Base-by-base conservation (phyloP, 176 grass and related monocot genomes). In the Carex myosuroides region DNA sequence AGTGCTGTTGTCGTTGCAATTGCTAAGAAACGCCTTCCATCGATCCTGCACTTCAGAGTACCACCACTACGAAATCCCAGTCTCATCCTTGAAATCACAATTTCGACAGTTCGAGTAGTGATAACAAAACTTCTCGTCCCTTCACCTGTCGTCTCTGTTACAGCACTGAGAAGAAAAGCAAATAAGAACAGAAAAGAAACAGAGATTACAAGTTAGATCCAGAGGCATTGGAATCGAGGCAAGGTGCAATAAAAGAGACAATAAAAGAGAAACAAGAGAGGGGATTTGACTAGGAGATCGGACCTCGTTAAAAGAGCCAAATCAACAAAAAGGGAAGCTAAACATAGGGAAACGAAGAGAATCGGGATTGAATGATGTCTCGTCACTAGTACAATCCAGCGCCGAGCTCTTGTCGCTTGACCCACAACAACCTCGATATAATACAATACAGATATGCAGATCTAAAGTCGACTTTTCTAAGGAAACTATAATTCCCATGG, bases 331-430 rank as follows among this genome's bases (percentile, higher is more conserved):
- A 32, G n/a, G 80, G 60, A 0, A 66, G 35, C 57, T 39, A 64
- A 44, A 81, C 79, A 81, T 81, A 64, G 60, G 80, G 80, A 82
- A 82, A 66, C 39, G 80, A 82, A 67, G 80, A 67, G 39, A 82
- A 76, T 82, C 80, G 18, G 55, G 67, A 76, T 76, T 55, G 22
- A 76, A 76, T 76, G 20, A 66, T 41, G 69, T 76, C 48, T 76
- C 44, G 12, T 76, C 72, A 17, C 48, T 29, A 76, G 72, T 76
- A 76, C 72, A 54, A 82, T 82, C 60, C 41, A 67, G 80, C 80
- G 80, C 80, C 80, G 80, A 82, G 61, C 41, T 64, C 80, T 67
- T 82, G 80, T 82, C 80, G 57, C 61, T 82, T 64, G 80, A 64
- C 80, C 61, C 60, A 82, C 80, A 82, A 82, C 80, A 67, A 13